Evolutionary conservation across 2,329 filamentous ascomycete genomes (phyloP), one percentile per base, ranked within the genome.

Genomic region (Talaromyces amestolkiae): DNA sequence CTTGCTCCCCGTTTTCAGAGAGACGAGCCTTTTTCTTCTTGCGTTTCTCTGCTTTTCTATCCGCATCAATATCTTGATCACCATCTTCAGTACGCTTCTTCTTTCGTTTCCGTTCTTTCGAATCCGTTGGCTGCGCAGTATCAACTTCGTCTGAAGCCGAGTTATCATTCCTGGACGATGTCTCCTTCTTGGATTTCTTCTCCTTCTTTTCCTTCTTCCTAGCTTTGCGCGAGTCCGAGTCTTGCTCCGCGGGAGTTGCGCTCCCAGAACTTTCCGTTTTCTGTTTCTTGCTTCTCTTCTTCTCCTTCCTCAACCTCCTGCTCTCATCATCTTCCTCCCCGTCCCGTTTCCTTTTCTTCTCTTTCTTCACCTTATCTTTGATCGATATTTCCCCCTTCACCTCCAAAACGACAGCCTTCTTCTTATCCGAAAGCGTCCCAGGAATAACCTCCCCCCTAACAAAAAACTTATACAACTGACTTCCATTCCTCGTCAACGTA

Each of bases 401-500:
- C 67, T 59, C 45, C 19, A 35, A 24, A 37, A 35, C 15, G 9
- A 39, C 19, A 9, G 1, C 49, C 27, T 54, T 60, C 22, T 65
- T 59, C 19, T 64, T 56, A n/a, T 68, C 33, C 41, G 7, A 8
- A 27, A 37, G 61, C 72, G 92, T 96, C 2, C 93, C 93, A 47
- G 86, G 82, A 65, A 98, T 82, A 24, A 87, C 82, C 63, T 93
- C 91, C 9, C 95, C 95, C 68, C 86, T 87, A 27, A 98, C 92
- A 75, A 99, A 98, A 60, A 88, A 89, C 9, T 89, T 86, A 75
- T 97, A 97, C 8, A 98, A 81, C 80, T 77, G 83, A 74, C 76
- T 85, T 74, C 68, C 79, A 73, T 63, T 83, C 75, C 64, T 80
- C 70, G 69, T 76, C 74, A 74, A 81, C 72, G 73, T 73, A 60